Evolutionary conservation across 208 protist species (phyloP).

Genomic region (Acanthamoeba lenticulata): DNA sequence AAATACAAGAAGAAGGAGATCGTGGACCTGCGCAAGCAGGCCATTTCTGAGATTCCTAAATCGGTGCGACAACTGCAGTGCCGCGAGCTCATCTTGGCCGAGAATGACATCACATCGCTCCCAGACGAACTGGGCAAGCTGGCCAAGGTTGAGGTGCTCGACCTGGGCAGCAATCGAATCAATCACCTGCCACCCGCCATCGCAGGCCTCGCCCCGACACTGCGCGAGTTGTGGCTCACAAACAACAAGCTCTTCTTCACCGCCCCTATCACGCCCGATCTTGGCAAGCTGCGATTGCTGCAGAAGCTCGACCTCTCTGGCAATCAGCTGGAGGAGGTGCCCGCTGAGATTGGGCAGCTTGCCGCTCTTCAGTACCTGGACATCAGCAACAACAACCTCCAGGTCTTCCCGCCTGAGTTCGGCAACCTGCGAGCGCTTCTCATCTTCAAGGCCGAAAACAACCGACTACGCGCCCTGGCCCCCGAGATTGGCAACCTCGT

Average conservation of each 20-base stretch:
- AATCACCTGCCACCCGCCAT: constrained; percentile 76
- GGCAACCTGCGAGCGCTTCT: constrained; percentile 73
- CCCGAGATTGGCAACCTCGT: constrained; percentile 72
- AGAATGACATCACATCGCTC: constrained; percentile 79
- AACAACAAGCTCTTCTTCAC: constrained; percentile 84
- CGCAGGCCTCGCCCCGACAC: constrained; percentile 61
- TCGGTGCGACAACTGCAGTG: constrained; percentile 75
- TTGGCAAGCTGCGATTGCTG: constrained; percentile 73
- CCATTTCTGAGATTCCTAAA: constrained; percentile 76
- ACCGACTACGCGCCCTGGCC: constrained; percentile 68
- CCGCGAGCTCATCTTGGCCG: constrained; percentile 76
- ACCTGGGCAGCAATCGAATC: constrained; percentile 79
- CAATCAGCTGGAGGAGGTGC: constrained; percentile 80
- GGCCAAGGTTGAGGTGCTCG: constrained; percentile 73
- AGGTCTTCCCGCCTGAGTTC: constrained; percentile 80
- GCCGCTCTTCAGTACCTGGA: constrained; percentile 75
- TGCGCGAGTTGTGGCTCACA: constrained; percentile 73
- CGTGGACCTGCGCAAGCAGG: constrained; percentile 77
- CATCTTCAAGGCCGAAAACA: constrained; percentile 75
- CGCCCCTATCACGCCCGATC: constrained; percentile 73
- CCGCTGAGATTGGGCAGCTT: constrained; percentile 68
- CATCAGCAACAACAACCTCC: constrained; percentile 76
- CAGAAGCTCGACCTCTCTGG: constrained; percentile 75
- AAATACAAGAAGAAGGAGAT: constrained; percentile 79
- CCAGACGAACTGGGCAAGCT: constrained; percentile 82